phyloP scores from a whole-genome alignment of 805 yeast genomes.

The Candida endomychidarum region DNA sequence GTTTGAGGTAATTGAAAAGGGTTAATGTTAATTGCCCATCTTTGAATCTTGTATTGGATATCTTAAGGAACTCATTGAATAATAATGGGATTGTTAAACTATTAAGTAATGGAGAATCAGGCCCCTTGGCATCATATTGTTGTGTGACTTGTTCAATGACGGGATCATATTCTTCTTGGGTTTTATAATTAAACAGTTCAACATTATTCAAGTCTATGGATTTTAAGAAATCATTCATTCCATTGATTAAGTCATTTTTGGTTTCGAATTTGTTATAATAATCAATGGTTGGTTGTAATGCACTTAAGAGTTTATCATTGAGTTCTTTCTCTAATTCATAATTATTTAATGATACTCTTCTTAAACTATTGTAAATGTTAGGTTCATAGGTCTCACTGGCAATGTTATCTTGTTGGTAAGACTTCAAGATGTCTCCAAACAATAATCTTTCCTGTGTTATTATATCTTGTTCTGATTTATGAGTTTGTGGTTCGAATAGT shows the following conservation, averaged over 20 bases:
- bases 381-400: constrained; percentile 9
- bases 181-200: constrained; percentile 3
- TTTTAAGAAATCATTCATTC: neutral
- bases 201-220: neutral
- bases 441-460: constrained; percentile 23
- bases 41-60: constrained; percentile 23
- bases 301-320: neutral
- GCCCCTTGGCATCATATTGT: constrained; percentile 13
- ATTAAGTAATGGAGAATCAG: constrained; percentile 26
- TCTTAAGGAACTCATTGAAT: constrained; percentile 31
- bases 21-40: constrained; percentile 39
- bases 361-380: neutral
- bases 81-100: constrained; percentile 36
- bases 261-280: neutral
- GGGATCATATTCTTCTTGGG: constrained; percentile 12
- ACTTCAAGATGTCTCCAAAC: constrained; percentile 26
- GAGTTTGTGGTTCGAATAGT: neutral
- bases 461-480: constrained; percentile 9
- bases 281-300: constrained; percentile 3
- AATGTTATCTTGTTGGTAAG: constrained; percentile 16
- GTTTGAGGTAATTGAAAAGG: constrained; percentile 35
- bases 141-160: constrained; percentile 22
- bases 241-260: constrained; percentile 1
- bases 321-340: constrained; percentile 6
- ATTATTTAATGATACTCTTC: constrained; percentile 1